Conservation (phyloP, 2,329 filamentous ascomycete genomes). For the Exophiala oligosperma region DNA sequence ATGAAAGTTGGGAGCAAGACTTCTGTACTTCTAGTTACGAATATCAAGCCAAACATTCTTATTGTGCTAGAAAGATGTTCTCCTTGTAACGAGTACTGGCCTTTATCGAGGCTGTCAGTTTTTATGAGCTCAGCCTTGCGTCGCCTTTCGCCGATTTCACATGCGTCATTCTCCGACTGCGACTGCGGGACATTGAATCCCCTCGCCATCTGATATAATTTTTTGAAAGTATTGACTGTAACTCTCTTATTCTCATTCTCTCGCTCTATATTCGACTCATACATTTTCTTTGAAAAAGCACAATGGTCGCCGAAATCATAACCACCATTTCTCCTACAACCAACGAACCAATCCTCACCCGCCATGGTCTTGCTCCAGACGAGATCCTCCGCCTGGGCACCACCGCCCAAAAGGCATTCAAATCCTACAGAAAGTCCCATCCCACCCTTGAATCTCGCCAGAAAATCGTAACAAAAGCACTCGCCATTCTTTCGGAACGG, state of each 20-base stretch:
- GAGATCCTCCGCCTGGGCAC: slow-evolving; percentile 73
- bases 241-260: not conserved
- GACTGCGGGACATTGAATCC: not conserved
- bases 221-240: not conserved
- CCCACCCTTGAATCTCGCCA: slow-evolving; percentile 75
- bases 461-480: slow-evolving; percentile 75
- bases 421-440: slow-evolving; percentile 73
- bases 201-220: not conserved
- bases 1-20: too few species aligned
- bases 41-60: too few species aligned
- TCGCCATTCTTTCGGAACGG: slow-evolving; percentile 67
- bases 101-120: not conserved
- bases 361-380: slow-evolving; percentile 68
- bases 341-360: slow-evolving; percentile 78
- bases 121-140: not conserved
- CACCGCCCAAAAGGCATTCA: slow-evolving; percentile 72
- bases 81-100: too few species aligned
- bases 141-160: not conserved
- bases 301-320: slow-evolving; percentile 57
- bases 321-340: slow-evolving; percentile 88
- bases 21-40: too few species aligned
- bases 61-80: too few species aligned
- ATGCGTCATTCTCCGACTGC: not conserved
- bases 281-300: not conserved
- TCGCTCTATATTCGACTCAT: not conserved